Percentiles rank a stretch among this genome's conserved stretches.
Conservation (phyloP, 768 basidiomycete genomes). For the Rhizopogon sp. region DNA sequence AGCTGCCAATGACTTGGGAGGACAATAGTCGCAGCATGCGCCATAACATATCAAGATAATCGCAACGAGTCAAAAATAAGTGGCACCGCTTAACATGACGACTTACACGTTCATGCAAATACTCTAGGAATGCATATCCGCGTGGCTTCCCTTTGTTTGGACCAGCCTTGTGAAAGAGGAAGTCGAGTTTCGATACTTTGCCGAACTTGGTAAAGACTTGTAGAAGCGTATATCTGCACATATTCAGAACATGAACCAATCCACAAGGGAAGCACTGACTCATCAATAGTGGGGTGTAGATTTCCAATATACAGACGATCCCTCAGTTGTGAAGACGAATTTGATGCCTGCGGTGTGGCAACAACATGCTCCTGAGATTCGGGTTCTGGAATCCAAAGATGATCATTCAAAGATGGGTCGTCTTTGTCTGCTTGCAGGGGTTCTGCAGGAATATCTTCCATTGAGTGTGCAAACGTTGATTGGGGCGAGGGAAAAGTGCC, state of each 20-base stretch:
- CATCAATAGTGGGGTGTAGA: conserved; percentile 79
- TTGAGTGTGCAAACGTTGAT: background rate
- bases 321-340: conserved; percentile 36
- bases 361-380: conserved; percentile 9
- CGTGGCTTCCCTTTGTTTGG: conserved; percentile 86
- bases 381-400: conserved; percentile 28
- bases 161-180: conserved; percentile 92
- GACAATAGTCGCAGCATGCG: background rate
- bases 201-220: conserved; percentile 91
- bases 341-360: conserved; percentile 6
- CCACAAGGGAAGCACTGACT: conserved; percentile 43
- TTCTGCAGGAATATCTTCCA: background rate
- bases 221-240: conserved; percentile 73
- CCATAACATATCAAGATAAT: background rate
- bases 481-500: background rate
- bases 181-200: conserved; percentile 89
- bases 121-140: conserved; percentile 95
- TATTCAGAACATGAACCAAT: conserved; percentile 8
- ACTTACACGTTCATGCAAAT: conserved; percentile 73
- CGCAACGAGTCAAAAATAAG: conserved; percentile 20
- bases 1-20: background rate
- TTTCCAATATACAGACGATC: conserved; percentile 91
- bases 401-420: conserved; percentile 4
- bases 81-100: conserved; percentile 13
- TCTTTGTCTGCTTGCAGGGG: background rate